A percentile compares a stretch with the other conserved stretches of the same genome.
Evolutionary conservation across 768 basidiomycete species (phyloP).

Genomic region (Podaxis sp.): DNA sequence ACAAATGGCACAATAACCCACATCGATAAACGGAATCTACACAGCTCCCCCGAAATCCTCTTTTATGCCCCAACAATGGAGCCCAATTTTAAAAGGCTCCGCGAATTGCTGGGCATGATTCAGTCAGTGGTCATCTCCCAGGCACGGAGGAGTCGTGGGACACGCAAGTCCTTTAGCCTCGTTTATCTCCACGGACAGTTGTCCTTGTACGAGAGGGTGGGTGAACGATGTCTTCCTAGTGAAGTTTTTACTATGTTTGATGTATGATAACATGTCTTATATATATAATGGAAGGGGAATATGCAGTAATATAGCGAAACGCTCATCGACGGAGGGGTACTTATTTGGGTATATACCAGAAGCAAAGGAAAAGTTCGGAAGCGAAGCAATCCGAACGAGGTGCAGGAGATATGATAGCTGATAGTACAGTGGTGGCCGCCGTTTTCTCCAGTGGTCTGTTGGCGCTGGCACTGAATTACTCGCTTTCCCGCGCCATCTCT

Average conservation of each 20-base stretch:
- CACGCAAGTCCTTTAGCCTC: conserved; percentile 1
- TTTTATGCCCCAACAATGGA: conserved; percentile 30
- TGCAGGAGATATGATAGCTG: too few relatives aligned
- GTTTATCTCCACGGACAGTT: neutral
- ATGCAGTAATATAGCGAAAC: neutral
- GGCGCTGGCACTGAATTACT: too few relatives aligned
- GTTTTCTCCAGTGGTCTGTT: too few relatives aligned
- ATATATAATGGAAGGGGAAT: neutral
- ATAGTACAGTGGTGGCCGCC: too few relatives aligned
- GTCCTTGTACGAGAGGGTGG: conserved; percentile 1
- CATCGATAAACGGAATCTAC: conserved; percentile 47
- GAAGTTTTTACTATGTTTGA: conserved; percentile 9
- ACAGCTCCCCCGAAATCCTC: conserved; percentile 33
- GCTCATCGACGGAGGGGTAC: neutral
- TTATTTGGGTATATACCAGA: neutral
- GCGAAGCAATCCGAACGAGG: too few relatives aligned
- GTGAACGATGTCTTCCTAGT: conserved; percentile 6
- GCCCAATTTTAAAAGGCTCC: conserved; percentile 35
- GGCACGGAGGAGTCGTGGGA: neutral
- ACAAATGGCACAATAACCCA: conserved; percentile 48
- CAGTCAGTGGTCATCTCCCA: conserved; percentile 20
- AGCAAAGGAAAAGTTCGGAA: too few relatives aligned
- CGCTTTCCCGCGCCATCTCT: too few relatives aligned
- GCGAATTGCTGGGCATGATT: conserved; percentile 42
- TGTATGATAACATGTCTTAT: neutral